phyloP scores from a whole-genome alignment of 306 rosid genomes.

The Castanea crenata region DNA sequence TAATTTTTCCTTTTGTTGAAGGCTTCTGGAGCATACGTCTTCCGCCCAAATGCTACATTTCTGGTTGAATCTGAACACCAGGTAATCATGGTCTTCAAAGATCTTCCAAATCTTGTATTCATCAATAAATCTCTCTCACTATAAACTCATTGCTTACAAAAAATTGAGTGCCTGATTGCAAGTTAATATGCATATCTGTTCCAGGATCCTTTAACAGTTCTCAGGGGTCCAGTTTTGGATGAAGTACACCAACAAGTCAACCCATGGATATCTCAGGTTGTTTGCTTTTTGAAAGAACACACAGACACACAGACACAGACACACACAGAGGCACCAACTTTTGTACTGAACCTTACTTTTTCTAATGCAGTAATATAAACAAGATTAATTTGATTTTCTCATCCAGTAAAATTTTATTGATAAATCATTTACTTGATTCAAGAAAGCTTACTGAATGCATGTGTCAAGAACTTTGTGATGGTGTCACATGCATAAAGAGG shows the following conservation, averaged over 20 bases:
- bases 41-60: conserved; percentile 47
- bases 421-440: not conserved
- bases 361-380: not conserved
- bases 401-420: not conserved
- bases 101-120: not conserved
- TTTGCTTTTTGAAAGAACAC: not conserved
- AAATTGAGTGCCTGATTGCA: conserved; percentile 14
- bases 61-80: conserved; percentile 22
- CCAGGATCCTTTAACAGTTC: conserved; percentile 40
- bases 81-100: conserved; percentile 21
- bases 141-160: conserved; percentile 1
- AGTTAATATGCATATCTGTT: conserved; percentile 5
- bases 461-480: not conserved
- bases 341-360: not conserved
- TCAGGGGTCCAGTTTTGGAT: conserved; percentile 49
- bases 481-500: not conserved
- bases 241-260: conserved; percentile 53
- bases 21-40: conserved; percentile 62
- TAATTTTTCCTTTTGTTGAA: conserved; percentile 3
- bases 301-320: not conserved
- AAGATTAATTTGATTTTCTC: not conserved
- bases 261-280: conserved; percentile 63
- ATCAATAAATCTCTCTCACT: not conserved
- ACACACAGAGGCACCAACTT: not conserved
- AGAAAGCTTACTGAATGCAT: not conserved